Conservation (phyloP, 1,284 basidiomycete genomes). For the Melanopsichium pennsylvanicum region DNA sequence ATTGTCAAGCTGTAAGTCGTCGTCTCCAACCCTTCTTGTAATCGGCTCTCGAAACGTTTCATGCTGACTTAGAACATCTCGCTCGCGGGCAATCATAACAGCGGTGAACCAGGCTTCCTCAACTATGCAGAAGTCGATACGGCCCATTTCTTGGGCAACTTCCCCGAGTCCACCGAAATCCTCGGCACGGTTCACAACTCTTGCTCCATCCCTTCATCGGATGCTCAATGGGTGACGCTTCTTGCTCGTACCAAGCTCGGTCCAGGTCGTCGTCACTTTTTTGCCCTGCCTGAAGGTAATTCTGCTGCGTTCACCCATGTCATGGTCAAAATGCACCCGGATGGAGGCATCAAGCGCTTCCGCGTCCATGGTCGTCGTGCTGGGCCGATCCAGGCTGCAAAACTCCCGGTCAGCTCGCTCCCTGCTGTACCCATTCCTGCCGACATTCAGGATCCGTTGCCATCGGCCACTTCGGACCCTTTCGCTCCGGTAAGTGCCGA, state of each 20-base stretch:
- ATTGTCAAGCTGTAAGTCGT: slow-evolving; percentile 83
- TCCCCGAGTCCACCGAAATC: slow-evolving; percentile 81
- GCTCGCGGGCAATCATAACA: neutral
- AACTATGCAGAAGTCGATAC: slow-evolving; percentile 89
- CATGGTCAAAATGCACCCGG: slow-evolving; percentile 87
- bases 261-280: slow-evolving; percentile 87
- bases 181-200: slow-evolving; percentile 72
- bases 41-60: neutral
- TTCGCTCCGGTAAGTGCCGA: slow-evolving; percentile 39
- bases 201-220: slow-evolving; percentile 31
- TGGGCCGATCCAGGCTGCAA: slow-evolving; percentile 26
- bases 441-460: slow-evolving; percentile 38
- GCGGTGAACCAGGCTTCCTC: slow-evolving; percentile 71
- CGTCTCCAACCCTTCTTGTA: neutral
- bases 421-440: slow-evolving; percentile 48
- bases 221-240: slow-evolving; percentile 75
- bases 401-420: slow-evolving; percentile 20
- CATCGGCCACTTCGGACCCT: slow-evolving; percentile 37
- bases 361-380: slow-evolving; percentile 78
- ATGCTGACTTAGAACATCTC: no score
- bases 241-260: slow-evolving; percentile 82
- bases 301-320: slow-evolving; percentile 78
- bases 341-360: slow-evolving; percentile 93
- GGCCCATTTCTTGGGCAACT: slow-evolving; percentile 94
- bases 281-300: slow-evolving; percentile 76